phyloP scores from a whole-genome alignment of 305 asterid genomes.

The Stenogyne calaminthoides region DNA sequence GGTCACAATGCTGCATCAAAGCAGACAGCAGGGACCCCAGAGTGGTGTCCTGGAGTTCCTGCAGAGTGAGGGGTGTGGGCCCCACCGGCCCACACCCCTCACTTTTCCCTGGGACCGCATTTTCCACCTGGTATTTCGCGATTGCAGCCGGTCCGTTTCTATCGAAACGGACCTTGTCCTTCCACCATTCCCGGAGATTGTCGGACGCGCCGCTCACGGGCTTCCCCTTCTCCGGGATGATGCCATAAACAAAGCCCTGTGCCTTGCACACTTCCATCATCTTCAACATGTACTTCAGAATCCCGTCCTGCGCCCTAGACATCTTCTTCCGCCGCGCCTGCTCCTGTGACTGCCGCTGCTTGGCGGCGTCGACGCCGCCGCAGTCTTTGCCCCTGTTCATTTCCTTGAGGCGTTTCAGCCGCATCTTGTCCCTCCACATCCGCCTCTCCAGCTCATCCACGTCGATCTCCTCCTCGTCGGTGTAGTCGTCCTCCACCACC shows the following conservation, averaged over 20 bases:
- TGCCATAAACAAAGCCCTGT: constrained; percentile 87
- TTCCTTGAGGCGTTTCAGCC: constrained; percentile 58
- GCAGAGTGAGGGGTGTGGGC: constrained; percentile 69
- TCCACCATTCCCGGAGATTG: constrained; percentile 91
- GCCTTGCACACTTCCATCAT: constrained; percentile 95
- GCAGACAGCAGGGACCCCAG: constrained; percentile 85
- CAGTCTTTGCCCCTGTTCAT: constrained; percentile 47
- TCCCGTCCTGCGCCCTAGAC: constrained; percentile 89
- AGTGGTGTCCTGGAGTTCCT: constrained; percentile 84
- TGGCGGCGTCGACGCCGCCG: constrained; percentile 45
- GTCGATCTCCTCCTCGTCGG: constrained; percentile 68
- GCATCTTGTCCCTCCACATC: constrained; percentile 69
- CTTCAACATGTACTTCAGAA: constrained; percentile 79
- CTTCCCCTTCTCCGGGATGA: constrained; percentile 83
- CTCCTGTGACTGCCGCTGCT: constrained; percentile 71
- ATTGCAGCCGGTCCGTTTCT: constrained; percentile 84
- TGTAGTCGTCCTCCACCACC: constrained; percentile 55
- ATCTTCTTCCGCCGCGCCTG: constrained; percentile 85
- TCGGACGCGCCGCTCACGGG: constrained; percentile 89
- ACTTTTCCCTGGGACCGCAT: constrained; percentile 40
- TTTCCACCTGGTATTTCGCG: constrained; percentile 53
- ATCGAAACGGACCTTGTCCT: constrained; percentile 79
- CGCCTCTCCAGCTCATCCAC: constrained; percentile 74
- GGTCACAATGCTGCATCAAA: constrained; percentile 84
- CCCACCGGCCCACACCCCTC: constrained; percentile 44